Base-by-base conservation (phyloP, 441 rosid species). In the Populus trichocarpa region DNA sequence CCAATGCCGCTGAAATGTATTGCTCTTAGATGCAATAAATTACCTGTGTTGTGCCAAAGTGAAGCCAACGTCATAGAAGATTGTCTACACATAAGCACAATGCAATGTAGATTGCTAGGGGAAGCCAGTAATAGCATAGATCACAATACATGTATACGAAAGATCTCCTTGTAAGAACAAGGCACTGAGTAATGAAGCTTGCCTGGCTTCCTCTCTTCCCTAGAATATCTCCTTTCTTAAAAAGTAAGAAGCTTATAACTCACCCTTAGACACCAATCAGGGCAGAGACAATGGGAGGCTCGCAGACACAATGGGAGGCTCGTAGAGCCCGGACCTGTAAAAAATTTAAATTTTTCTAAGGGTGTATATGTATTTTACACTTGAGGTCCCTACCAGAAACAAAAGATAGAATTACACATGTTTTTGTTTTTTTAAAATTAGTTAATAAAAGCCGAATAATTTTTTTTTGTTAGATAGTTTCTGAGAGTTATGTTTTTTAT, bases 111-210 rank as follows among this genome's bases (percentile, higher is more conserved):
- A 85, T 78, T 35, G 81, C 88, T 50, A 86, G 81, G 57, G 87
- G 86, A 76, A 86, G 87, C 91, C 88, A 88, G 61, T 86, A 88
- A 42, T 86, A 88, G 18, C 88, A 89, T 75, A 87, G 67, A 63
- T 87, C 89, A 0, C 90, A 88, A 20, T 82, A 84, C 90, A 89
- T 89, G 84, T 87, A 85, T 22, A 85, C 83, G 1, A 83, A 84
- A 0, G 89, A 89, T 80, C 92, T 82, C 71, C 59, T 81, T 0
- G 87, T 86, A 26, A 87, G 85, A 42, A 87, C 86, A 20, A 85
- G 11, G 65, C 88, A 82, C 50, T 86, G 92, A 16, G 85, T 89
- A 2, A 86, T 78, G 79, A 82, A 89, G 77, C 86, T 81, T 64
- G 90, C 87, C 73, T 83, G 89, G 36, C 86, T 80, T 79, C 86